These are phyloP conservation scores for Graphilbum sp. DNA, from an alignment of 2,329 filamentous ascomycete genomes.

Conservation along the genomic window DNA sequence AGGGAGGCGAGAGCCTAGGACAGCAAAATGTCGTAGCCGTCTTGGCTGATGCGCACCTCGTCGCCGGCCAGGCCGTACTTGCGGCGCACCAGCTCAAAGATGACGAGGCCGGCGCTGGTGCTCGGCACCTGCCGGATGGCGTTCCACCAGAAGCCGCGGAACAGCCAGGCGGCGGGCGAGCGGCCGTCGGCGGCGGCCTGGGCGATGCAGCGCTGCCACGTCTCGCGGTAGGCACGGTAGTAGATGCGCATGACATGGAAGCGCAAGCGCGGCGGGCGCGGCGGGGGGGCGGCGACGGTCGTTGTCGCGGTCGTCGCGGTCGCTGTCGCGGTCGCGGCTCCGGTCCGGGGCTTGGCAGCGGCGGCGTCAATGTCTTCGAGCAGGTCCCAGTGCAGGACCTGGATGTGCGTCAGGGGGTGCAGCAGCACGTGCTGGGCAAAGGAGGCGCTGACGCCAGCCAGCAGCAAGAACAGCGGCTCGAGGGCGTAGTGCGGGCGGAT, in stretches of 20 bases:
- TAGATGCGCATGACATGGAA: slow-evolving; percentile 47
- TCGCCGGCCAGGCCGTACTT: slow-evolving; percentile 52
- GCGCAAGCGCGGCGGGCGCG: slow-evolving; percentile 17
- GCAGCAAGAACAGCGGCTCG: slow-evolving; percentile 54
- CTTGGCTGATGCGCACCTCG: slow-evolving; percentile 46
- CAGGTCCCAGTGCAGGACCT: slow-evolving; percentile 56
- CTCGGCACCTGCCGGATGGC: slow-evolving; percentile 61
- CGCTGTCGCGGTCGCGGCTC: neutral
- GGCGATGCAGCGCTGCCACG: slow-evolving; percentile 40
- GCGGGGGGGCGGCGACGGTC: slow-evolving; percentile 2
- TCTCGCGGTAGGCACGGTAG: slow-evolving; percentile 55
- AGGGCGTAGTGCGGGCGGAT: slow-evolving; percentile 62
- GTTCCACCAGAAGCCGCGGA: slow-evolving; percentile 54
- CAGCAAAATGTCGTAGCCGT: slow-evolving; percentile 57
- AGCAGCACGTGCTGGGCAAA: slow-evolving; percentile 51
- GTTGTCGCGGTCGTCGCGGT: slow-evolving; percentile 5
- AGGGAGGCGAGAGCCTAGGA: too few species aligned
- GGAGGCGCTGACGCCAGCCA: slow-evolving; percentile 53
- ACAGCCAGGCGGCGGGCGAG: slow-evolving; percentile 46
- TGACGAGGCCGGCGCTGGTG: slow-evolving; percentile 60
- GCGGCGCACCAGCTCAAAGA: slow-evolving; percentile 59
- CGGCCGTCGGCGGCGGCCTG: slow-evolving; percentile 40
- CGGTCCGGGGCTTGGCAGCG: neutral
- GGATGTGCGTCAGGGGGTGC: slow-evolving; percentile 56
- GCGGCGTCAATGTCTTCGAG: slow-evolving; percentile 52